Conservation (phyloP, 305 asterid genomes). For the Solanum chacoense region DNA sequence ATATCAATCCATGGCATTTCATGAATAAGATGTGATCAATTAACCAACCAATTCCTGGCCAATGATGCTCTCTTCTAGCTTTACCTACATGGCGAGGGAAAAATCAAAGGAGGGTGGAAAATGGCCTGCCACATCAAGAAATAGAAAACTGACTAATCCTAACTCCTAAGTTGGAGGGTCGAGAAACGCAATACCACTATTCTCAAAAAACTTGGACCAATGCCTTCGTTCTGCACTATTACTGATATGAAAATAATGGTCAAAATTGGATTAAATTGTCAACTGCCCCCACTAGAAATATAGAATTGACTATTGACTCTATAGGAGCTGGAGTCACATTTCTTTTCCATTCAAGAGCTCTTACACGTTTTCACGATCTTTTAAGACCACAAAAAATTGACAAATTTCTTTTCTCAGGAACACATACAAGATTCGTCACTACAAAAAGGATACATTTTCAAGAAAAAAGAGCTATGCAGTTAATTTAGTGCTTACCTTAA, state of each 20-base stretch:
- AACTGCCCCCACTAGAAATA: not conserved
- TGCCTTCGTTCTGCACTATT: not conserved
- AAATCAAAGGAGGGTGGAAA: too few relatives aligned
- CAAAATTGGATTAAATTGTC: not conserved
- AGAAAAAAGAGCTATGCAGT: not conserved
- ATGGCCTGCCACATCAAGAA: not conserved
- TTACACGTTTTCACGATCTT: not conserved
- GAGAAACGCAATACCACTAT: not conserved
- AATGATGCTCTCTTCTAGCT: too few relatives aligned
- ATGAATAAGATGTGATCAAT: too few relatives aligned
- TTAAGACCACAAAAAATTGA: not conserved
- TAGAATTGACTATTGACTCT: not conserved
- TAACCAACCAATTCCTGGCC: too few relatives aligned
- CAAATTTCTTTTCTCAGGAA: not conserved
- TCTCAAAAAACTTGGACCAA: not conserved
- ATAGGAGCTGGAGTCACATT: not conserved
- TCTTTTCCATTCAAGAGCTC: not conserved
- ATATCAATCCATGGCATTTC: too few relatives aligned
- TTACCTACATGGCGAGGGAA: too few relatives aligned
- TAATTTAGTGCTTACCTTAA: conserved; percentile 30
- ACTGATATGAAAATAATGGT: not conserved
- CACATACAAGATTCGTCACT: not conserved
- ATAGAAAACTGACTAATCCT: not conserved
- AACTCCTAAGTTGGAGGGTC: not conserved
- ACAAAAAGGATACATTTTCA: not conserved